Percentiles rank a stretch among this genome's conserved stretches.
Evolutionary conservation across 2,329 filamentous ascomycete genomes (phyloP).

Genomic region (Penicillium sp.): DNA sequence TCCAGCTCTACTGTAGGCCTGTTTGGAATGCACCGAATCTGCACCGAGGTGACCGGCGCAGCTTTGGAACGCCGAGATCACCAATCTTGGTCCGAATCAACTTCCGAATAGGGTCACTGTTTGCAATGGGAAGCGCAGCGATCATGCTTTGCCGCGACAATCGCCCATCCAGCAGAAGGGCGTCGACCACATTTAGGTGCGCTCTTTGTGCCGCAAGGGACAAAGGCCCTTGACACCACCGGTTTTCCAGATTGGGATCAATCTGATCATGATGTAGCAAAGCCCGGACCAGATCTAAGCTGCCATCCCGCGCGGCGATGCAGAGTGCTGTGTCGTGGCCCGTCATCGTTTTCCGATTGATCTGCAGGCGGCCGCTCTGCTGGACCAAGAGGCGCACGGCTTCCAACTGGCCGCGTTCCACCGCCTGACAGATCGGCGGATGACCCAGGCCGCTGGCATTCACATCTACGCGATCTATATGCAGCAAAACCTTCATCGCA

Average conservation of each 20-base stretch:
- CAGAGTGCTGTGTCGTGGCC: neutral
- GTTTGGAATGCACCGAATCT: neutral
- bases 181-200: neutral
- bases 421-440: conserved; percentile 1
- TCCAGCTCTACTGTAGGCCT: neutral
- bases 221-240: neutral
- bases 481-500: neutral
- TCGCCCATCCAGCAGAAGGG: neutral
- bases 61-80: neutral
- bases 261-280: neutral
- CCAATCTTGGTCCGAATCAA: neutral
- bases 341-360: neutral
- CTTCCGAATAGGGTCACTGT: neutral
- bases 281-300: neutral
- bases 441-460: conserved; percentile 1
- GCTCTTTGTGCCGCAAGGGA: neutral
- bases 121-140: neutral
- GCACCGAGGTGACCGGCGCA: neutral
- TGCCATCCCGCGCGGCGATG: conserved; percentile 1
- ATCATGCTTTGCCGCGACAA: neutral
- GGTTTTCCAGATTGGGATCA: neutral
- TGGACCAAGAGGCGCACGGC: neutral
- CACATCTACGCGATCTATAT: neutral
- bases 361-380: neutral
- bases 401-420: neutral